phyloP scores from a whole-genome alignment of 2,329 filamentous ascomycete genomes.

The Decorospora gaudefroyi region DNA sequence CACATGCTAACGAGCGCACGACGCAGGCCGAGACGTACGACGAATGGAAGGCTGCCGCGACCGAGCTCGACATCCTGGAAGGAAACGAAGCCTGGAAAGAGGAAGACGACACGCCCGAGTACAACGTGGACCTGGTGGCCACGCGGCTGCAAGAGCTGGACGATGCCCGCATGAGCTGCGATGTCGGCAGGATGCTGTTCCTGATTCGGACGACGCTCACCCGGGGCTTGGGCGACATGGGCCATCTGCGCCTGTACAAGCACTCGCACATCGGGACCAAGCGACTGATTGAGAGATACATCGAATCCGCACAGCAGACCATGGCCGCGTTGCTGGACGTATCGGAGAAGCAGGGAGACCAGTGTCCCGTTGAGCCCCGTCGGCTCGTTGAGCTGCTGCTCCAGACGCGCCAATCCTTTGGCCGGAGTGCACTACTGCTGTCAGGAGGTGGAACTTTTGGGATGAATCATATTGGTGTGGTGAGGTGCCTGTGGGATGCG shows the following conservation, averaged over 20 bases:
- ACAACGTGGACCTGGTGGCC: conserved; percentile 71
- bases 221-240: conserved; percentile 84
- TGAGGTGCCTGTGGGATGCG: conserved; percentile 77
- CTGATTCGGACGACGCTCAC: conserved; percentile 79
- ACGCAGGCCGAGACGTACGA: conserved; percentile 66
- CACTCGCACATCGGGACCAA: conserved; percentile 88
- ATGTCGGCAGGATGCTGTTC: conserved; percentile 77
- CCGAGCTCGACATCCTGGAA: conserved; percentile 77
- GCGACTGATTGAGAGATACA: conserved; percentile 82
- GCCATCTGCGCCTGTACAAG: conserved; percentile 77
- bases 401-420: conserved; percentile 76
- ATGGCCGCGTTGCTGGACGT: conserved; percentile 71
- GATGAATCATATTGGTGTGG: conserved; percentile 88
- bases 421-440: conserved; percentile 79
- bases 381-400: conserved; percentile 70
- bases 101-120: conserved; percentile 68
- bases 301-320: conserved; percentile 75
- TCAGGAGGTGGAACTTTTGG: conserved; percentile 89
- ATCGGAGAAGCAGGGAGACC: conserved; percentile 55
- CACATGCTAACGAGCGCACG: conserved; percentile 33
- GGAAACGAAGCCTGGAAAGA: conserved; percentile 82
- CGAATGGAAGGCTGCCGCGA: conserved; percentile 77
- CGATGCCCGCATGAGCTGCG: conserved; percentile 70
- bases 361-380: conserved; percentile 61
- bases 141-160: conserved; percentile 74